These are phyloP conservation scores for Cocos nucifera DNA, from an alignment of 176 grass and related monocot genomes.

Conservation along the genomic window DNA sequence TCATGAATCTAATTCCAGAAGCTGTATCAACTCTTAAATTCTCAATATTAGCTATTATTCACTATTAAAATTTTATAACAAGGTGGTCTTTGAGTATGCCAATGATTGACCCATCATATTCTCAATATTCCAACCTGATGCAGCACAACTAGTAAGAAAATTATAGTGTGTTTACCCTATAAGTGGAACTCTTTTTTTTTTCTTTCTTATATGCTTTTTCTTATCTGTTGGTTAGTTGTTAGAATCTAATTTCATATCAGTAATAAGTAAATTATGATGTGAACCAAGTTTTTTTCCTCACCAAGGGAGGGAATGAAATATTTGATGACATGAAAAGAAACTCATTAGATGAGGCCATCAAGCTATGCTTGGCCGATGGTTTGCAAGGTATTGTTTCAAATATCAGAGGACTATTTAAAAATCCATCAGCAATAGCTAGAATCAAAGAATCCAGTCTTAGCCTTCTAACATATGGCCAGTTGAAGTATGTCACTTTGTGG, in stretches of 20 bases:
- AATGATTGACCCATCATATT: slow-evolving; percentile 72
- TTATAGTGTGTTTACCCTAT: slow-evolving; percentile 69
- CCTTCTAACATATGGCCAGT: slow-evolving; percentile 60
- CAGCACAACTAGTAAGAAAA: slow-evolving; percentile 43
- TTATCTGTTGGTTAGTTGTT: too few relatives aligned
- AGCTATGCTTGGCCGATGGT: slow-evolving; percentile 40
- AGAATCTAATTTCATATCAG: too few relatives aligned
- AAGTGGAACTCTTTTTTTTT: slow-evolving; percentile 8
- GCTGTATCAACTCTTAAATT: too few relatives aligned
- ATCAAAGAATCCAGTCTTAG: slow-evolving; percentile 74
- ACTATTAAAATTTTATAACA: neutral
- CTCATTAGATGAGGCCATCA: slow-evolving; percentile 73
- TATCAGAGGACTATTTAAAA: slow-evolving; percentile 53
- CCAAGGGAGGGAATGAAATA: slow-evolving; percentile 48
- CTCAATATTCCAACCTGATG: slow-evolving; percentile 95
- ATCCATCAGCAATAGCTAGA: slow-evolving; percentile 46
- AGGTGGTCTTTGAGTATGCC: slow-evolving; percentile 55
- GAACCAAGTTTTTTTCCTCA: slow-evolving; percentile 86
- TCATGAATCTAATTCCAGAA: too few relatives aligned
- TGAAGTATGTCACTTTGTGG: slow-evolving; percentile 40
- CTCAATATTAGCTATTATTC: too few relatives aligned
- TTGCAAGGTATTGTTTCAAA: slow-evolving; percentile 87
- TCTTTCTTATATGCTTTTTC: too few relatives aligned
- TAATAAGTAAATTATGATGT: too few relatives aligned
- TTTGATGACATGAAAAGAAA: slow-evolving; percentile 62